Evolutionary conservation across 495 filamentous ascomycete genomes (phyloP).

Genomic region (Penicillium nucicola): DNA sequence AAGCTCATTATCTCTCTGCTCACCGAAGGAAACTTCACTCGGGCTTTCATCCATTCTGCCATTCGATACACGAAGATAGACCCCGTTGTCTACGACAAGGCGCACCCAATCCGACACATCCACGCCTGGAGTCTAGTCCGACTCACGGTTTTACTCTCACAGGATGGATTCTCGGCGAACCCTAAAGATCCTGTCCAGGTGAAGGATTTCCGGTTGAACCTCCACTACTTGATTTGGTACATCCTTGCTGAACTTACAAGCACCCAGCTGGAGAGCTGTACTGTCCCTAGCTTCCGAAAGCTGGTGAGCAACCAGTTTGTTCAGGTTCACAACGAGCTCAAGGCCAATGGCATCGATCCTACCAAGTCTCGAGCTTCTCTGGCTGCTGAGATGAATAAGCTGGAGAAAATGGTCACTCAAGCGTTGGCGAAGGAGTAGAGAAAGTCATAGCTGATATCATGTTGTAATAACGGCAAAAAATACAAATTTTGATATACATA

Average conservation of each 20-base stretch:
- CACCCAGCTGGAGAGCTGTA: slow-evolving; percentile 31
- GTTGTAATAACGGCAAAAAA: too few species aligned
- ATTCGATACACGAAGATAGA: slow-evolving; percentile 39
- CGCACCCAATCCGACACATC: slow-evolving; percentile 42
- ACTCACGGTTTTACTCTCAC: slow-evolving; percentile 35
- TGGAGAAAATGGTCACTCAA: slow-evolving; percentile 27
- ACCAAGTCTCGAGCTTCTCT: slow-evolving; percentile 22
- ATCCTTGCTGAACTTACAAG: slow-evolving; percentile 40
- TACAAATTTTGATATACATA: too few species aligned
- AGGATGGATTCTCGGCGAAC: slow-evolving; percentile 19
- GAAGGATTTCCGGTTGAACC: slow-evolving; percentile 25
- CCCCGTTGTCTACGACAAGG: slow-evolving; percentile 28
- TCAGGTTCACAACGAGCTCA: slow-evolving; percentile 33
- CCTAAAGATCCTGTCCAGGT: slow-evolving; percentile 14
- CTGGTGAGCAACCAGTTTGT: slow-evolving; percentile 28
- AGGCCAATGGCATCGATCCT: slow-evolving; percentile 28
- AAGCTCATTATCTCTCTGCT: slow-evolving; percentile 34
- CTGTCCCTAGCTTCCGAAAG: slow-evolving; percentile 34
- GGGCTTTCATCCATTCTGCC: slow-evolving; percentile 37
- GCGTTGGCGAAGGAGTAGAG: slow-evolving; percentile 25
- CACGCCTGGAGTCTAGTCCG: slow-evolving; percentile 43
- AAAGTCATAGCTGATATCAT: neutral
- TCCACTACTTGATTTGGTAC: slow-evolving; percentile 35
- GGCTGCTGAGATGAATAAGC: slow-evolving; percentile 33
- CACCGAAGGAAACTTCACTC: slow-evolving; percentile 23